Base-by-base conservation (phyloP, 2,329 filamentous ascomycete genomes). In the Clonostachys byssicola region DNA sequence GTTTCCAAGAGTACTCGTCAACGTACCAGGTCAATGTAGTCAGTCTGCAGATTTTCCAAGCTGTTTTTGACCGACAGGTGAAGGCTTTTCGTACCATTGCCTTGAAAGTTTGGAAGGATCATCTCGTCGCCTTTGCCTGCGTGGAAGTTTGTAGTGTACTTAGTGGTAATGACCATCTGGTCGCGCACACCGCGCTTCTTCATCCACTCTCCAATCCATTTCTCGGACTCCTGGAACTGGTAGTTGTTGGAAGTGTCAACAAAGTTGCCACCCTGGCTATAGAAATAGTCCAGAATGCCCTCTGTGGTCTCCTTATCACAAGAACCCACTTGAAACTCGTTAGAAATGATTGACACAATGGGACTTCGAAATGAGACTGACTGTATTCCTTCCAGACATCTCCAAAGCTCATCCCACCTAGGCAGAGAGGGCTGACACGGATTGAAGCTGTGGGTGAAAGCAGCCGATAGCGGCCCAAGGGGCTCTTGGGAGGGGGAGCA, bases 371-470 rank as follows among this genome's bases (percentile, higher is more conserved):
- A 18, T 18, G 14, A 39, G 8, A 39, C 36, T 39, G 3, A 39
- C 12, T 39, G 14, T 20, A 18, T 33, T 43, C 43, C 62, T 55
- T 62, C 71, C 75, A 84, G 34, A 72, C 67, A 47, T 80, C 66
- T 41, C 83, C 83, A 64, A 87, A 81, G 62, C 77, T 82, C 81
- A 86, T 85, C 45, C 71, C 71, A 12, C 83, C 85, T 3, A 89
- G 73, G 40, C 77, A 81, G 1, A 89, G 62, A 5, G 85, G 85
- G 51, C 80, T 85, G n/a, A 88, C 84, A 34, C 82, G 73, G 18
- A 89, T 72, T 1, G 77, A 75, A 3, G 86, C 85, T 1, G 74
- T 79, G 10, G 85, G 83, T 2, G 85, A 79, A 12, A 89, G 75
- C 42, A 89, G 64, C 7, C 85, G 81, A 56, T 88, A 86, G 46